Conservation (phyloP, 2,329 filamentous ascomycete genomes). For the Penicillium sp. region DNA sequence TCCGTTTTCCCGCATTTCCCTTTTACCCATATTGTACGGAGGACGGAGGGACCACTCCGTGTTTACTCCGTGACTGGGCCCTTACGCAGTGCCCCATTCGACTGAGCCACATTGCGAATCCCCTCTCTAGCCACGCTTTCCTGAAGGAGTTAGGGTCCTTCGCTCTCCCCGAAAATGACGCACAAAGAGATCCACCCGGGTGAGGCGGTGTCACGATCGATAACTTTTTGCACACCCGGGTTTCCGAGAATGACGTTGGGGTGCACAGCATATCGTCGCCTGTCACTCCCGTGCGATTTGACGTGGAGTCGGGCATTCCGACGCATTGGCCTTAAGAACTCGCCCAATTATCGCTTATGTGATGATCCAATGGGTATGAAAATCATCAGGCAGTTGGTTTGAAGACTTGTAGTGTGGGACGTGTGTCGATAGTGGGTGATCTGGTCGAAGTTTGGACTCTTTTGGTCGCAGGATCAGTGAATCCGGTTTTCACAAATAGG, state of each 20-base stretch:
- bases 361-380: background rate
- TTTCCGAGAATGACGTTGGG: slow-evolving; percentile 4
- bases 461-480: background rate
- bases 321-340: background rate
- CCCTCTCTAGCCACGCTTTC: slow-evolving; percentile 7
- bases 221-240: background rate
- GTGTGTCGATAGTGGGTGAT: background rate
- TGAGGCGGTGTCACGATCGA: slow-evolving; percentile 9
- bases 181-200: background rate
- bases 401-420: background rate
- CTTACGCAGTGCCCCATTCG: background rate
- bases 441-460: background rate
- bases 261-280: background rate
- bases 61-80: background rate
- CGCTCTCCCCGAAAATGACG: slow-evolving; percentile 7
- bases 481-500: slow-evolving; percentile 1
- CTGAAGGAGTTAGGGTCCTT: background rate
- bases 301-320: slow-evolving; percentile 1
- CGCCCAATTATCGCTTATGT: background rate
- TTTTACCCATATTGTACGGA: background rate
- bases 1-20: background rate
- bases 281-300: background rate
- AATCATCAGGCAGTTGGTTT: background rate
- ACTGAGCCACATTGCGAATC: background rate
- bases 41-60: too few species aligned